Conservation (phyloP, 2,329 filamentous ascomycete species). For the Metarhizium robertsii region DNA sequence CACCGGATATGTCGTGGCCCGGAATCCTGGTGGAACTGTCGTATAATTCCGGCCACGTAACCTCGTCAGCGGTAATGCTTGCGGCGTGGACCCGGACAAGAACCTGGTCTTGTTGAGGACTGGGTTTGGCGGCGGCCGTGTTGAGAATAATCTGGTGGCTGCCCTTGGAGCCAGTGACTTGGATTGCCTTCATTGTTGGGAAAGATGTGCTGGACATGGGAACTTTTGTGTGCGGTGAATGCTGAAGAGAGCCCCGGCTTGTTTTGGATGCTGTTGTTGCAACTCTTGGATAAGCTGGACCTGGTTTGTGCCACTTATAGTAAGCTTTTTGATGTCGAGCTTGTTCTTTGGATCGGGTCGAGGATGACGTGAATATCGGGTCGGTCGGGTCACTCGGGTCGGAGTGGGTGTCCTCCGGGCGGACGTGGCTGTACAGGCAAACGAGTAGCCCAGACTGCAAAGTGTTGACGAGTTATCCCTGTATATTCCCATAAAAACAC, state of each 20-base stretch:
- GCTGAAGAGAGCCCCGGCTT: background rate
- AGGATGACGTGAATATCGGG: background rate
- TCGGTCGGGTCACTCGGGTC: background rate
- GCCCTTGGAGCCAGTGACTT: constrained; percentile 17
- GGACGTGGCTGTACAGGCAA: background rate
- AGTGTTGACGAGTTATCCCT: no score
- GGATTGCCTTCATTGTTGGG: constrained; percentile 22
- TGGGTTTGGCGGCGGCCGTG: constrained; percentile 10
- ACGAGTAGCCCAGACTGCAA: background rate
- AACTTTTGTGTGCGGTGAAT: background rate
- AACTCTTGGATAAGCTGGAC: background rate
- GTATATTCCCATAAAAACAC: background rate
- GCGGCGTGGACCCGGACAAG: constrained; percentile 23
- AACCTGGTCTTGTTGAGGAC: constrained; percentile 11
- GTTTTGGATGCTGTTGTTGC: background rate
- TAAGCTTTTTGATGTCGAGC: background rate
- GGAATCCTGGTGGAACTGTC: constrained; percentile 18
- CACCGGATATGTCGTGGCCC: constrained; percentile 26
- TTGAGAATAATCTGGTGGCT: constrained; percentile 11
- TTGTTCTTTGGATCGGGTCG: background rate
- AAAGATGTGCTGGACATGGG: background rate
- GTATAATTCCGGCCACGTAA: constrained; percentile 24
- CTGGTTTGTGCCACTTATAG: background rate
- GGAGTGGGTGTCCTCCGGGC: background rate
- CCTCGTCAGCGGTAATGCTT: constrained; percentile 24